Evolutionary conservation across 2,329 filamentous ascomycete genomes (phyloP).

Genomic region (Verticillium tricorpus): DNA sequence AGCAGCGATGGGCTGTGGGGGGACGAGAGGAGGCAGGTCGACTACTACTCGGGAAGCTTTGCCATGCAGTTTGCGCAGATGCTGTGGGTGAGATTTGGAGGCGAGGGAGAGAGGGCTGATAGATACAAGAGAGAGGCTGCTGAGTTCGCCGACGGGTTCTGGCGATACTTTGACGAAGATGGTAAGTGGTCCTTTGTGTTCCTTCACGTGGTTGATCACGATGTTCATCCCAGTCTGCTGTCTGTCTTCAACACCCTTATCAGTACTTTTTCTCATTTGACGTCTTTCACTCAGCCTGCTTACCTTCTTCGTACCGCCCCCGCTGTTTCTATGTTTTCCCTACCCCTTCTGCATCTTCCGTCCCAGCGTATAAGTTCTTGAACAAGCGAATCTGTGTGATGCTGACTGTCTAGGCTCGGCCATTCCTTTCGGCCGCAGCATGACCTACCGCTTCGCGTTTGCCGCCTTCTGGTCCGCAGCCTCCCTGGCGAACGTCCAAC

Average conservation of each 20-base stretch:
- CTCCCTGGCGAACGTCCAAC: conserved; percentile 28
- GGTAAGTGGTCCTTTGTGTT: conserved; percentile 20
- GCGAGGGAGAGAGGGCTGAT: conserved; percentile 29
- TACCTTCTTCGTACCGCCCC: no score
- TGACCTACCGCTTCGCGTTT: conserved; percentile 41
- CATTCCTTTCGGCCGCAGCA: conserved; percentile 39
- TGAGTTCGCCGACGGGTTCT: conserved; percentile 31
- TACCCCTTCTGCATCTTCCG: not conserved
- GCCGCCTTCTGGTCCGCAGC: conserved; percentile 37
- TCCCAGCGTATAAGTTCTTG: no score
- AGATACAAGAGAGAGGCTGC: conserved; percentile 27
- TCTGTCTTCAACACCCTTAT: not conserved
- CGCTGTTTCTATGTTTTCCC: not conserved
- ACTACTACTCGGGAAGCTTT: conserved; percentile 43
- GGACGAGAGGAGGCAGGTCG: conserved; percentile 27
- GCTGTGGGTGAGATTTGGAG: conserved; percentile 37
- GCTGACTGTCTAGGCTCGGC: conserved; percentile 28
- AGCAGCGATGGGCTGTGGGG: conserved; percentile 35
- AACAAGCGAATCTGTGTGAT: not conserved
- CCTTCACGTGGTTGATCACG: no score
- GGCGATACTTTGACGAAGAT: conserved; percentile 34
- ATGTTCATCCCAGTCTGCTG: no score
- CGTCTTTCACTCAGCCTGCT: no score
- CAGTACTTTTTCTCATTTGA: not conserved
- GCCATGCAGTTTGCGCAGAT: conserved; percentile 40